These are phyloP conservation scores for Phascolomyces articulosus DNA, from an alignment of 371 early-diverging fungal genomes.

Conservation along the genomic window DNA sequence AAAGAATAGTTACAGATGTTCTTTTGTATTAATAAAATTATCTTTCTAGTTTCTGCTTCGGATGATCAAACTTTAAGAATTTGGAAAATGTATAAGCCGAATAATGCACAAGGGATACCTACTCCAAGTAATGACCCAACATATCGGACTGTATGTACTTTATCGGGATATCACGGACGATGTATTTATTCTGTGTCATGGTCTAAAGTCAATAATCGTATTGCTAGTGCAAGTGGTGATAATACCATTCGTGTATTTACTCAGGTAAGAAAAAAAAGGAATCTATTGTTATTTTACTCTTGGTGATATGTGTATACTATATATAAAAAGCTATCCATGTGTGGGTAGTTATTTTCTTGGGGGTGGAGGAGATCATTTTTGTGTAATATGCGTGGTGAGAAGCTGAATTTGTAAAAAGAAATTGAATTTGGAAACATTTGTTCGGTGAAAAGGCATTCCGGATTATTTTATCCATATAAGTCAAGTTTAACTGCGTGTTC, in stretches of 20 bases:
- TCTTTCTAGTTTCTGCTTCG: constrained; percentile 73
- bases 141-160: constrained; percentile 71
- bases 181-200: constrained; percentile 94
- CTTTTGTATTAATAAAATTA: too few relatives aligned
- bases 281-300: too few relatives aligned
- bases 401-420: too few relatives aligned
- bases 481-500: too few relatives aligned
- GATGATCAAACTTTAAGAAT: constrained; percentile 88
- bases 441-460: background rate
- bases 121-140: constrained; percentile 58
- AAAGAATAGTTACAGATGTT: too few relatives aligned
- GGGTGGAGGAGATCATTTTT: background rate
- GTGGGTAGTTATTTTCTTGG: too few relatives aligned
- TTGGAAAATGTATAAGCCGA: constrained; percentile 69
- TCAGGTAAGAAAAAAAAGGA: constrained; percentile 28
- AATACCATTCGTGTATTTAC: constrained; percentile 75
- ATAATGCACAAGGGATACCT: constrained; percentile 46
- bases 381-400: background rate
- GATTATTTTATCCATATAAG: background rate
- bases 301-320: too few relatives aligned
- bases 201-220: constrained; percentile 68
- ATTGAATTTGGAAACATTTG: background rate
- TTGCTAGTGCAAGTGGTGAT: constrained; percentile 89
- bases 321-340: too few relatives aligned
- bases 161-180: constrained; percentile 73